Evolutionary conservation across 768 basidiomycete genomes (phyloP).

Genomic region (Porphyrellus cyaneotinctus): DNA sequence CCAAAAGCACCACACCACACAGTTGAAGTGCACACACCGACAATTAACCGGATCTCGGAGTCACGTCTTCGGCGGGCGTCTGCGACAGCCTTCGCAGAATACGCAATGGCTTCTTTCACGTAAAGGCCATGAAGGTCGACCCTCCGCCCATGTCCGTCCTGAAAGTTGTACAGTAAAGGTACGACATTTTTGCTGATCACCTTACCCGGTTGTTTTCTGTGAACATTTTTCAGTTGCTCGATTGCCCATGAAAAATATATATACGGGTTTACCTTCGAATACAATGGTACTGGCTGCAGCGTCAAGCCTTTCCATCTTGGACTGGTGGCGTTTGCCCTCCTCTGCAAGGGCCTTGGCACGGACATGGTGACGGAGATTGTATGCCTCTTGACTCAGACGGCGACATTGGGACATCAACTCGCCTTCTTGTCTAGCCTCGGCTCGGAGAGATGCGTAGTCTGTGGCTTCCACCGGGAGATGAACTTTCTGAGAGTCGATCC

Average conservation of each 20-base stretch:
- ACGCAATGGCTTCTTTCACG: slow-evolving; percentile 83
- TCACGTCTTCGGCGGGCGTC: slow-evolving; percentile 60
- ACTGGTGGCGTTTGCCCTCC: slow-evolving; percentile 72
- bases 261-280: slow-evolving; percentile 47
- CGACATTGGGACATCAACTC: slow-evolving; percentile 67
- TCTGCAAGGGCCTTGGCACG: slow-evolving; percentile 77
- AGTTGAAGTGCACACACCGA: slow-evolving; percentile 50
- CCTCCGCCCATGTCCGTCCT: slow-evolving; percentile 65
- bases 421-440: slow-evolving; percentile 71
- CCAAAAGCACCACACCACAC: neutral
- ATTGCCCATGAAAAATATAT: neutral
- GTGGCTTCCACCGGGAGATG: slow-evolving; percentile 18
- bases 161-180: slow-evolving; percentile 3
- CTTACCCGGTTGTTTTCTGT: slow-evolving; percentile 72
- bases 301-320: slow-evolving; percentile 72
- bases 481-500: no score
- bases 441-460: slow-evolving; percentile 58
- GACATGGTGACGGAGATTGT: slow-evolving; percentile 65
- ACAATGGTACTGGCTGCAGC: slow-evolving; percentile 82
- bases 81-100: slow-evolving; percentile 65
- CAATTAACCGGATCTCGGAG: slow-evolving; percentile 70
- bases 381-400: slow-evolving; percentile 68
- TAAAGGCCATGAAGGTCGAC: slow-evolving; percentile 90
- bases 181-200: neutral
- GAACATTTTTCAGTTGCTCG: neutral